Conservation (phyloP, 2,329 filamentous ascomycete species). For the Fusarium temperatum region DNA sequence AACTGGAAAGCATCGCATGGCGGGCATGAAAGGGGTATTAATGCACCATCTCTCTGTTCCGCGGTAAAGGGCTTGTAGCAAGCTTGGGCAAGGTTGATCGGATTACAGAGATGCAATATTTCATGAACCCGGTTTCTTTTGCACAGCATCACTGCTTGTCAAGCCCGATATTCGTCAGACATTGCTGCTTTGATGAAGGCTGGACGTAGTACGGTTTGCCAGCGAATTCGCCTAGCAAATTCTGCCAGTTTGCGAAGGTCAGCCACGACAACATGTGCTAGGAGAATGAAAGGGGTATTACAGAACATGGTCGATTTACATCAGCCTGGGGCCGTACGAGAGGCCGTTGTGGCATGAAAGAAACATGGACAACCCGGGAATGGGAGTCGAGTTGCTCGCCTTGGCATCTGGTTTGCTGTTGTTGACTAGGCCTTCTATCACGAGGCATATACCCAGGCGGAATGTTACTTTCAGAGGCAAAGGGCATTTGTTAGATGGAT, state of each 20-base stretch:
- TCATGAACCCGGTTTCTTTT: background rate
- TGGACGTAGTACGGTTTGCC: background rate
- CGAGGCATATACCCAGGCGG: background rate
- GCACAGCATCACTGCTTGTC: background rate
- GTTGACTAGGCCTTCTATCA: background rate
- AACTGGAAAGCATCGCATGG: background rate
- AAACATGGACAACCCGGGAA: background rate
- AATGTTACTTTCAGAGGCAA: background rate
- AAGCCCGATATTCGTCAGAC: background rate
- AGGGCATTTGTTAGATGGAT: background rate
- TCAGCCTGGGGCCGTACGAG: background rate
- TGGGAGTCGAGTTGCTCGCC: background rate
- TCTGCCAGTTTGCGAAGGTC: constrained; percentile 10
- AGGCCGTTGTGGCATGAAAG: background rate
- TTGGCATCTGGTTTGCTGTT: constrained; percentile 5
- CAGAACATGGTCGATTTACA: background rate
- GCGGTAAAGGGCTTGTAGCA: background rate
- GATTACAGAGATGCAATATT: constrained; percentile 2
- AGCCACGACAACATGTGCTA: background rate
- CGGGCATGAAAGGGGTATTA: background rate
- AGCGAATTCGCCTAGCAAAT: background rate
- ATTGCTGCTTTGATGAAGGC: background rate
- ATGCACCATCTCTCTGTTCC: background rate
- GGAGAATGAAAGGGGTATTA: background rate
- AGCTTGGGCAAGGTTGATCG: constrained; percentile 2